Percentiles rank a stretch among this genome's conserved stretches.
phyloP scores from a whole-genome alignment of 2,329 filamentous ascomycete genomes.

The Plectosphaerella plurivora region DNA sequence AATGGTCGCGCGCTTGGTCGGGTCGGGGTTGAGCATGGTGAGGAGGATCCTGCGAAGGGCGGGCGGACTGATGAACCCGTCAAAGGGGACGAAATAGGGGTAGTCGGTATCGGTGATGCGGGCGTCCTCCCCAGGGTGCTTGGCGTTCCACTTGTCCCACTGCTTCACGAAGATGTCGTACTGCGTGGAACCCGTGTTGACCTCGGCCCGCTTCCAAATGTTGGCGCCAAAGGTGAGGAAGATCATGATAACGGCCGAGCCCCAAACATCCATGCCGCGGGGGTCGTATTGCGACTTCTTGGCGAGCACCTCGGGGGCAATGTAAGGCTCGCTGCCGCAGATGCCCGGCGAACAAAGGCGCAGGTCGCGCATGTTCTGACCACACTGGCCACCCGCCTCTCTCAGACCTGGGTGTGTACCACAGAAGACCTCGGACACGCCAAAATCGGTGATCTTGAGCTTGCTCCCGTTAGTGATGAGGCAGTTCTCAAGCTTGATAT shows the following conservation, averaged over 20 bases:
- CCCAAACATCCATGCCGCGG: slow-evolving; percentile 80
- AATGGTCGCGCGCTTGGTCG: slow-evolving; percentile 65
- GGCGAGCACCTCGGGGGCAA: slow-evolving; percentile 76
- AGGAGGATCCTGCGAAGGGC: slow-evolving; percentile 67
- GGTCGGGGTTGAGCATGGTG: slow-evolving; percentile 79
- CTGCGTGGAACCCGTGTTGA: slow-evolving; percentile 39
- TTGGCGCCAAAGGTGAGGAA: slow-evolving; percentile 68
- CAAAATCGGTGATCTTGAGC: slow-evolving; percentile 89
- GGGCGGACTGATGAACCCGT: slow-evolving; percentile 60
- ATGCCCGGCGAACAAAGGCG: slow-evolving; percentile 74
- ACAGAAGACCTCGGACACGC: slow-evolving; percentile 80
- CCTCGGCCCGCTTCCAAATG: slow-evolving; percentile 68
- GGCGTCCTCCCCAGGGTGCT: slow-evolving; percentile 37
- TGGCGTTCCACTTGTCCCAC: slow-evolving; percentile 64
- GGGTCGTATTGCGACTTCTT: slow-evolving; percentile 67
- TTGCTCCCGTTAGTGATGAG: slow-evolving; percentile 74
- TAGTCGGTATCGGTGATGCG: slow-evolving; percentile 54
- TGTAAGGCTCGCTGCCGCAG: slow-evolving; percentile 81
- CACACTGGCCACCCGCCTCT: slow-evolving; percentile 68
- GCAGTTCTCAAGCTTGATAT: slow-evolving; percentile 87
- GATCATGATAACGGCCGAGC: slow-evolving; percentile 77
- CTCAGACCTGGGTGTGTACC: slow-evolving; percentile 76
- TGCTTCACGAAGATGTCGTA: slow-evolving; percentile 62
- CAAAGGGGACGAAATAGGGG: slow-evolving; percentile 61
- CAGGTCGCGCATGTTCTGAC: slow-evolving; percentile 65